phyloP scores from a whole-genome alignment of 2,329 filamentous ascomycete species.

The Zymoseptoria brevis region DNA sequence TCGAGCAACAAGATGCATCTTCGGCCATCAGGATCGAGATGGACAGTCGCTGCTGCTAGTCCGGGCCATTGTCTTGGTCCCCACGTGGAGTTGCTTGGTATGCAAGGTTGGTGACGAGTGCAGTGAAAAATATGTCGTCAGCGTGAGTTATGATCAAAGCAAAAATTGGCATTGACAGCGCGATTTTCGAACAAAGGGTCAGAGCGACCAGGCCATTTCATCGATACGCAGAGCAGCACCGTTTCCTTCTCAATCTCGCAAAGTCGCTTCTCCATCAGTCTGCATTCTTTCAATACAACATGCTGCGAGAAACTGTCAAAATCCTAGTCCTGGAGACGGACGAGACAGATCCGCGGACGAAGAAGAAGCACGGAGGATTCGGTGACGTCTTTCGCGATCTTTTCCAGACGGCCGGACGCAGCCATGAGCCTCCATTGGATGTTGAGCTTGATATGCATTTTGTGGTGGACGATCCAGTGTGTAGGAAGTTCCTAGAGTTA shows the following conservation, averaged over 20 bases:
- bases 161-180: neutral
- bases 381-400: slow-evolving; percentile 47
- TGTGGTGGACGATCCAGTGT: slow-evolving; percentile 40
- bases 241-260: neutral
- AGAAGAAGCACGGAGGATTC: slow-evolving; percentile 45
- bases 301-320: slow-evolving; percentile 27
- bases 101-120: neutral
- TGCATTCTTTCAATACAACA: neutral
- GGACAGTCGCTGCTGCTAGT: neutral
- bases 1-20: neutral
- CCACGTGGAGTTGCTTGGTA: neutral
- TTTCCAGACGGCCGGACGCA: slow-evolving; percentile 44
- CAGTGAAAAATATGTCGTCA: neutral
- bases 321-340: slow-evolving; percentile 54
- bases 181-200: neutral
- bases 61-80: neutral
- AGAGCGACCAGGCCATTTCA: neutral
- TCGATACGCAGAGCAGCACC: neutral
- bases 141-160: neutral
- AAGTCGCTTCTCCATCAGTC: neutral
- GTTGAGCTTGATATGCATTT: slow-evolving; percentile 50
- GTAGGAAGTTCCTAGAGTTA: neutral
- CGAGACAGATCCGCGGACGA: slow-evolving; percentile 45
- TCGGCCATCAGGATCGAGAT: neutral
- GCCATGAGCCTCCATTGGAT: slow-evolving; percentile 47